These are phyloP conservation scores for Helotiales sp. DNA, from an alignment of 2,329 filamentous ascomycete species.

Conservation along the genomic window DNA sequence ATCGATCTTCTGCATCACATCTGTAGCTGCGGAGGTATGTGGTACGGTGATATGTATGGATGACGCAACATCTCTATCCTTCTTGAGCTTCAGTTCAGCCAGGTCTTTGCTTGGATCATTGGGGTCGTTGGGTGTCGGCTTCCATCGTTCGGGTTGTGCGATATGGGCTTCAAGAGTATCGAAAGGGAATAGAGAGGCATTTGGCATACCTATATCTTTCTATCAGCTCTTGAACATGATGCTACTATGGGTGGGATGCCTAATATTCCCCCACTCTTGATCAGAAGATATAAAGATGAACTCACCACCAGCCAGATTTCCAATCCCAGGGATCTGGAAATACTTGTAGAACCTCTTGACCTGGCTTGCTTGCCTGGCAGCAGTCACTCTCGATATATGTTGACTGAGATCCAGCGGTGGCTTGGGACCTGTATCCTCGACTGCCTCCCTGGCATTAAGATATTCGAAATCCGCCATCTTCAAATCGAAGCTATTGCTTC, in stretches of 20 bases:
- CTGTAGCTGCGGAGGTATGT: slow-evolving; percentile 58
- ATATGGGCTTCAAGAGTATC: slow-evolving; percentile 85
- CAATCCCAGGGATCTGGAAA: slow-evolving; percentile 65
- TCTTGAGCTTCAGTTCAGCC: slow-evolving; percentile 33
- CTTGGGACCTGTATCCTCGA: slow-evolving; percentile 15
- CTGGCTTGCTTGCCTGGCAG: slow-evolving; percentile 60
- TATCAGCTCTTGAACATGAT: slow-evolving; percentile 14
- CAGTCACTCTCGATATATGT: slow-evolving; percentile 71
- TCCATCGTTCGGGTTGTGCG: slow-evolving; percentile 73
- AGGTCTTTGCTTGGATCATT: slow-evolving; percentile 37
- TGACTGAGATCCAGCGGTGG: slow-evolving; percentile 75
- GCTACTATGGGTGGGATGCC: neutral
- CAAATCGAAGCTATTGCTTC: neutral
- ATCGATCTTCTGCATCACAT: slow-evolving; percentile 73
- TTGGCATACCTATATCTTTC: slow-evolving; percentile 62
- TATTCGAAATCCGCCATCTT: slow-evolving; percentile 33
- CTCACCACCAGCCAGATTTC: slow-evolving; percentile 62
- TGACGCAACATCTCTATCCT: slow-evolving; percentile 25
- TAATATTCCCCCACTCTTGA: slow-evolving; percentile 6
- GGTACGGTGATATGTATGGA: slow-evolving; percentile 67
- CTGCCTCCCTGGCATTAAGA: slow-evolving; percentile 17
- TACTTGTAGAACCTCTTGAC: slow-evolving; percentile 88
- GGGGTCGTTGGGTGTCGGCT: slow-evolving; percentile 65
- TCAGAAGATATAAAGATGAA: slow-evolving; percentile 14
- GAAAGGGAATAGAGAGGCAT: slow-evolving; percentile 82